Evolutionary conservation across 805 yeast genomes (phyloP), one percentile per base, ranked within the genome.

Genomic region (Candida pseudoglaebosa): DNA sequence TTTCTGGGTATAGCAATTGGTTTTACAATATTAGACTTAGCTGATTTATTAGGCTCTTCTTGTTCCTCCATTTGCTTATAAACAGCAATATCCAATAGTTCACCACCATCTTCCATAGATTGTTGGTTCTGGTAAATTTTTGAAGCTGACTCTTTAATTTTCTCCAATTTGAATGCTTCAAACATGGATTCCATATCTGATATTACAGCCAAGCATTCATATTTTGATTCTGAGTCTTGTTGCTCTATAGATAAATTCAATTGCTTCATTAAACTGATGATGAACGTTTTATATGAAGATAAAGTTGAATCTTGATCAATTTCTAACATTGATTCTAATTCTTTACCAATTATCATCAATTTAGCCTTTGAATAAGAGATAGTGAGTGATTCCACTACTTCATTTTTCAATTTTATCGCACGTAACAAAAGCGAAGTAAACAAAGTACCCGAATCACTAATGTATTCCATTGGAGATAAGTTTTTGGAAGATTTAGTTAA

Each of bases 131-230:
- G 15, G 13, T 28, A 20, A 16, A 36, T 24, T 16, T 43, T 42
- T n/a, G 41, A 35, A 7, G 50, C 47, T 8, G 44, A 42, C 29
- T 54, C 51, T 32, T 50, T 55, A 6, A 57, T 52, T 30, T 51
- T 54, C 36, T 68, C 72, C 28, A 64, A 45, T 43, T 65, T 67
- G 48, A 57, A 67, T 0, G 78, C 72, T 33, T 79, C 82, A 54
- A 80, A 82, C 88, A 83, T 83, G 47, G 78, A 73, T 50, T 82
- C 89, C 59, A 83, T 80, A 47, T 82, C 89, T 42, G 71, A 71
- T 20, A 83, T 77, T 21, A 81, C 80, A 0, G 78, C 77, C 39
- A 82, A 65, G 47, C 87, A 82, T 52, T 83, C 88, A 60, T 77
- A 73, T 40, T 80, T 78, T 9, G 75, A 75, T 30, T 75, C 72